Base-by-base conservation (phyloP, 2,329 filamentous ascomycete genomes). In the Ceratocystis ficicola region DNA sequence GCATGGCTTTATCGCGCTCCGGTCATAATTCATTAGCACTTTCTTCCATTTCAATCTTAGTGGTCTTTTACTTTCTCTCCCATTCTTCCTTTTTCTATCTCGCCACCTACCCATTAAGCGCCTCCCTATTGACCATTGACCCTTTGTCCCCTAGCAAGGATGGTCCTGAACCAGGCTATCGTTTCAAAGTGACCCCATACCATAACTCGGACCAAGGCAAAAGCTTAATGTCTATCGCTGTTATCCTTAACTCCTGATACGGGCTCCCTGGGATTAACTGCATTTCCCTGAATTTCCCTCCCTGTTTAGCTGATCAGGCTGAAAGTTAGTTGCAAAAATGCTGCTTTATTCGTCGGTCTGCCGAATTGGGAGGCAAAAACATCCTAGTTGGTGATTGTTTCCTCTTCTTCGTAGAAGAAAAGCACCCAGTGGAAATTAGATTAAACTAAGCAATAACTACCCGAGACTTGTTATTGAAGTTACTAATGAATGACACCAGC, bases 11-110 rank as follows among this genome's bases (percentile, higher is more conserved):
- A 25, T 15, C 3, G 52, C 32, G 22, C 52, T 57, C 52, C 30
- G 52, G 52, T 57, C 52, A 32, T 57, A 57, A 57, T 57, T 57
- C 52, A 57, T 32, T 57, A 57, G 52, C 52, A 20, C 22, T 57
- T 57, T 57, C 22, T 57, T 22, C 52, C 15, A 30, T 30, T 30
- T 28, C 22, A 57, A 28, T 12, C 15, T 57, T 12, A 8, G 22
- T 50, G 48, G 48, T 50, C n/a, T 50, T 22, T 25, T 12, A 50
- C 17, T 50, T 50, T 50, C 15, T 50, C 8, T 20, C 20, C 20
- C 22, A 20, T 22, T 50, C 1, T 10, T 20, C n/a, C 48, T 50
- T 50, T 20, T 20, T 50, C 48, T 10, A 20, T 22, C n/a, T 22
- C 44, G 8, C 30, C 30, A 30, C 30, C 5, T 7, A 30, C 30